Evolutionary conservation across 208 protist species (phyloP), one percentile per base, ranked within the genome.

Genomic region (Wallacemonas sp.): DNA sequence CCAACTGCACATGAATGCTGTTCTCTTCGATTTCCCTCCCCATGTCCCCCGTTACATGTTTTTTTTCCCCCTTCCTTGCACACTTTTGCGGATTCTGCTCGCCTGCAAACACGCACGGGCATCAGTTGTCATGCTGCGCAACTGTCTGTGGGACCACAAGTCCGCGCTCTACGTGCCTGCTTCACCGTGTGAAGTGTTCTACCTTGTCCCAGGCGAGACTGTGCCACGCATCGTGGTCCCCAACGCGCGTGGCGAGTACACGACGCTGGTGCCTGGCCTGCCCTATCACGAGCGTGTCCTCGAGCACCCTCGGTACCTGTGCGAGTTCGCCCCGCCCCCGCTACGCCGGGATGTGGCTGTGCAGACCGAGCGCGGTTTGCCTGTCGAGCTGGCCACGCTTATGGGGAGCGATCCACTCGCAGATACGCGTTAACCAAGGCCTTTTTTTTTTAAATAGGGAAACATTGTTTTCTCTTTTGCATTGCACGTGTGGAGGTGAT

Each of bases 181-280:
- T 1, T 54, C 65, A 12, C 84, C 86, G 28, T 92, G 89, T 71
- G 65, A 90, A 18, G n/a, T 95, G 31, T 87, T 90, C 57, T 95
- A 95, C 55, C 55, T 86, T n/a, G 72, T 95, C 14, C 89, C 89
- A 0, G 84, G 81, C 26, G 82, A 91, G 38, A 57, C 71, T 0
- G 80, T 92, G 18, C 80, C 72, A 68, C 86, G 86, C 8, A 78
- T 89, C 32, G 66, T 57, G 20, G 82, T 87, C 65, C 86, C 86
- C 28, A 92, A 95, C 44, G 74, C 80, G 12, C 81, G 89, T 10
- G 89, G 89, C 16, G 89, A 89, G 76, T 95, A 86, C 59, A 64
- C 62, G 0, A 38, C 83, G 11, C 71, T 95, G 11, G 77, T 89
- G 18, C 81, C 86, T 2, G 89, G 89, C 3, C 73, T 92, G 23